A percentile compares a stretch with the other conserved stretches of the same genome.
Evolutionary conservation across 2,329 filamentous ascomycete genomes (phyloP).

Genomic region (Aspergillus intermedius): DNA sequence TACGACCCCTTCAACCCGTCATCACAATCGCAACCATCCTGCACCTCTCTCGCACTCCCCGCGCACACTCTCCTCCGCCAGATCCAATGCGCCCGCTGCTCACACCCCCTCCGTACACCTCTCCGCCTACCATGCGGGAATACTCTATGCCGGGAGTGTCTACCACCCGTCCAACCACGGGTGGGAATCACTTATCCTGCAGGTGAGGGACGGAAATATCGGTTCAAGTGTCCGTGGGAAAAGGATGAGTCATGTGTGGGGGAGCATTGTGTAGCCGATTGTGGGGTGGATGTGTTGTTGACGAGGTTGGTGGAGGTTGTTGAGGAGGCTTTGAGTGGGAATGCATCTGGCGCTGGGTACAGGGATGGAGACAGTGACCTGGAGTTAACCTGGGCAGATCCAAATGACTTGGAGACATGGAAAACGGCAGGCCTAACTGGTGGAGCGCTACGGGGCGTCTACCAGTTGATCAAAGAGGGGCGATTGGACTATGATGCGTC

Average conservation of each 20-base stretch:
- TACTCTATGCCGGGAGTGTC: slow-evolving; percentile 66
- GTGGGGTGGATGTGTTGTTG: slow-evolving; percentile 67
- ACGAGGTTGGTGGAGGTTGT: slow-evolving; percentile 63
- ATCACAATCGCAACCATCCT: background rate
- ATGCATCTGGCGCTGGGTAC: background rate
- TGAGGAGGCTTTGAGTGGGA: slow-evolving; percentile 26
- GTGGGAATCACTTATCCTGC: slow-evolving; percentile 72
- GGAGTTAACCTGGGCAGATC: slow-evolving; percentile 22
- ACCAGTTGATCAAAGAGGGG: slow-evolving; percentile 57
- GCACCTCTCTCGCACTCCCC: background rate
- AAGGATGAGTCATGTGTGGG: slow-evolving; percentile 44
- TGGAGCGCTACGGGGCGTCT: slow-evolving; percentile 55
- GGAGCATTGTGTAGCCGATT: slow-evolving; percentile 73
- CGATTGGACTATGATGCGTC: slow-evolving; percentile 49
- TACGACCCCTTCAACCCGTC: background rate
- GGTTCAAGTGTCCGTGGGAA: slow-evolving; percentile 63
- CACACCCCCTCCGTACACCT: slow-evolving; percentile 59
- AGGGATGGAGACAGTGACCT: slow-evolving; percentile 26
- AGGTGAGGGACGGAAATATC: slow-evolving; percentile 57
- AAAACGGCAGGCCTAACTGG: slow-evolving; percentile 6
- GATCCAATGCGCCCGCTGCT: slow-evolving; percentile 72
- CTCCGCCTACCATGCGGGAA: slow-evolving; percentile 76
- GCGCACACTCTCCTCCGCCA: slow-evolving; percentile 61
- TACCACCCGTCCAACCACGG: slow-evolving; percentile 61
- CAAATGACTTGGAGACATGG: slow-evolving; percentile 4